Evolutionary conservation across 345 rosid species (phyloP), one percentile per base, ranked within the genome.

Genomic region (Acer saccharum): DNA sequence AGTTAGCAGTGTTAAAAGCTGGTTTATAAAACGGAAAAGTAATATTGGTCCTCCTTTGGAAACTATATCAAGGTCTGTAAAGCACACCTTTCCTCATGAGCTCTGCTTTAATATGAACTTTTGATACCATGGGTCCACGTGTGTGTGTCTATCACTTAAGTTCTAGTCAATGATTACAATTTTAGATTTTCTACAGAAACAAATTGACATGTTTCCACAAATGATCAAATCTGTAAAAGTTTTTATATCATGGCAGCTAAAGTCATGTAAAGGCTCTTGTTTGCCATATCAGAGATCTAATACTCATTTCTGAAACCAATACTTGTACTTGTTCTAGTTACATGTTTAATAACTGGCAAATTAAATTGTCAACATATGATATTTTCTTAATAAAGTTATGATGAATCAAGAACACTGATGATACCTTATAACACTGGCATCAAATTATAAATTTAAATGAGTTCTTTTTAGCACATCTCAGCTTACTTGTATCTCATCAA

Each of bases 401-500:
- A 25, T 20, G 44, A 71, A 65, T 18, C 57, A 77, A 29, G 7
- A 69, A 71, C 32, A 75, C 18, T 8, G 67, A 43, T 11, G 63
- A 43, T 20, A 27, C 32, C 35, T 80, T 14, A 18, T 21, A 66
- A 64, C 17, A 35, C 20, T 29, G 27, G 11, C 2, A 69, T 50
- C 32, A 68, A 17, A 20, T 76, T 46, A 71, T 35, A 21, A 74
- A 72, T 54, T 20, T 61, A 43, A 57, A 73, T 0, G 14, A 20
- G 27, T 44, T 71, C 58, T 61, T 48, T n/a, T 62, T 65, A 75
- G 6, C 35, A 55, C 7, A 48, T 61, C 27, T 64, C 63, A 76
- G 50, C 46, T 35, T 81, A 93, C 98, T 95, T 95, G 99, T 82
- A 95, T 92, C 87, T 93, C 97, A 86, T 93, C 98, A 74, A 95